Evolutionary conservation across 768 basidiomycete species (phyloP), one percentile per base, ranked within the genome.

Genomic region (Tylopilus rubrobrunneus): DNA sequence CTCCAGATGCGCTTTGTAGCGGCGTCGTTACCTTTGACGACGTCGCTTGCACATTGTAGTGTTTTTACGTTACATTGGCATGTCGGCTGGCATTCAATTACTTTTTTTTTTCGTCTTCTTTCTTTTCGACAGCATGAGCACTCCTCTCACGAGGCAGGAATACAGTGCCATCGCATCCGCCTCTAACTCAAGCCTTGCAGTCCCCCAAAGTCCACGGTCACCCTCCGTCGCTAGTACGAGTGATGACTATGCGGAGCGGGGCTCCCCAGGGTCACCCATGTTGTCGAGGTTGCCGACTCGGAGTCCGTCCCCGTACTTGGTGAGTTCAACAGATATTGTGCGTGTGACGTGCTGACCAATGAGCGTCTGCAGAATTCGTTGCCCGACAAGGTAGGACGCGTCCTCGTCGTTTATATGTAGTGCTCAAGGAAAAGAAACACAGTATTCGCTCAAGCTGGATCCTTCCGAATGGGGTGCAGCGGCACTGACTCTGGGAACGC

Each of bases 401-500:
- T 14, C 12, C 5, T 5, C 10, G 25, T n/a, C 12, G 25, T 40
- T 2, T 0, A 27, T 5, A 1, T 12, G 27, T n/a, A 12, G 31
- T 45, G 25, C 36, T 55, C 25, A 52, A 51, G 40, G 7, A n/a
- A 29, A 21, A 4, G 27, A 14, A 25, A 6, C 4, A 36, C 46
- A 77, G 77, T 78, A 68, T 62, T 61, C 71, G 7, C 63, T 78
- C 53, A 59, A 67, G 7, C 62, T 75, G 4, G 67, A 76, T 52
- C 79, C 81, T 21, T 76, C 79, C 1, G 73, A 74, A 27, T 72
- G 79, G 73, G 83, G 82, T 66, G 71, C 76, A 5, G 62, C 72
- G 36, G 73, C 78, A 3, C 63, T 81, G n/a, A 59, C 61, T 28
- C 63, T 78, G 56, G 72, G 74, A 39, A 62, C 61, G 0, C 73